Evolutionary conservation across 805 yeast species (phyloP).

Genomic region (Vanderwaltozyma tropicalis): DNA sequence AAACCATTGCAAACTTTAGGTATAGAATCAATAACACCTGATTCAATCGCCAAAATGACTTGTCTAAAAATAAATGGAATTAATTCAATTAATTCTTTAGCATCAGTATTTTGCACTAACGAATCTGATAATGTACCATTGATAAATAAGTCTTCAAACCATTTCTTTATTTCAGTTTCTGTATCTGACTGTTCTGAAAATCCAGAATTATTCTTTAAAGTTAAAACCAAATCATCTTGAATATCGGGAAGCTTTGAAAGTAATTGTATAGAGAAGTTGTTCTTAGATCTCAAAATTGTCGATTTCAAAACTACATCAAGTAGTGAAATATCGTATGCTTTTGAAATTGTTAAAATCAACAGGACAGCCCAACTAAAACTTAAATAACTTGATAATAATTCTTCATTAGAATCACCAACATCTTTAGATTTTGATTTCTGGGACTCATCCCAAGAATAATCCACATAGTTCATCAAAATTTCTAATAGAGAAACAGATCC

Average conservation of each 20-base stretch:
- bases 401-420: constrained; percentile 37
- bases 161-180: constrained; percentile 30
- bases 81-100: constrained; percentile 55
- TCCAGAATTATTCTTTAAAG: constrained; percentile 1
- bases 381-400: constrained; percentile 56
- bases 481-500: constrained; percentile 35
- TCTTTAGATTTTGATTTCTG: constrained; percentile 8
- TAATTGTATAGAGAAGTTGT: constrained; percentile 27
- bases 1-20: constrained; percentile 64
- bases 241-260: constrained; percentile 18
- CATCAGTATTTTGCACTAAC: constrained; percentile 52
- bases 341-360: constrained; percentile 33
- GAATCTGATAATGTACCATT: constrained; percentile 82
- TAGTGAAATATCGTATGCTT: constrained; percentile 30
- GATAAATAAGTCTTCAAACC: constrained; percentile 77
- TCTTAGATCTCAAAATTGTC: constrained; percentile 8
- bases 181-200: neutral
- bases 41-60: constrained; percentile 49
- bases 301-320: constrained; percentile 19
- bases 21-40: constrained; percentile 41
- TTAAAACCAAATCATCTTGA: constrained; percentile 18
- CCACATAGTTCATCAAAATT: constrained; percentile 44
- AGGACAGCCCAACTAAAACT: constrained; percentile 56
- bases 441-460: constrained; percentile 29
- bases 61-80: constrained; percentile 70